These are phyloP conservation scores for Pseudogymnoascus sp. DNA, from an alignment of 2,329 filamentous ascomycete genomes.

Conservation along the genomic window DNA sequence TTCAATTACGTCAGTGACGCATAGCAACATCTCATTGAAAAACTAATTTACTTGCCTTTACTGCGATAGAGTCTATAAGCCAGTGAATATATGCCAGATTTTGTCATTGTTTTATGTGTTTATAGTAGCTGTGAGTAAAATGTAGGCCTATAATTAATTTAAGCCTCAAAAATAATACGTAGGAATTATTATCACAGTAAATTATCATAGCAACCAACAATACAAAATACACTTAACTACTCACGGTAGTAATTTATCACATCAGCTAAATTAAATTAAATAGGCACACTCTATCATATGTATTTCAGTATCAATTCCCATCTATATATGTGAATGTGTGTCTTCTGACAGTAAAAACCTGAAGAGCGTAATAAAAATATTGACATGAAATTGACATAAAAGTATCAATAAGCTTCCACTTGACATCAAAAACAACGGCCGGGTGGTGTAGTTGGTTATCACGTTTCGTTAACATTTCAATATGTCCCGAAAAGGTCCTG, in stretches of 20 bases:
- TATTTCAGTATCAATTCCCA: not conserved
- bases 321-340: not conserved
- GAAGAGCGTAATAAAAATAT: not conserved
- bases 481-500: not conserved
- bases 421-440: not conserved
- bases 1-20: not conserved
- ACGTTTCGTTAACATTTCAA: not conserved
- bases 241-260: not conserved
- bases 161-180: not conserved
- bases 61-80: not conserved
- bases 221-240: not conserved
- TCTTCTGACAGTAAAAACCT: not conserved
- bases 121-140: not conserved
- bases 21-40: not conserved
- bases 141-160: not conserved
- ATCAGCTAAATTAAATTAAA: not conserved
- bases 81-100: not conserved
- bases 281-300: not conserved
- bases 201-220: not conserved
- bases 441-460: slow-evolving; percentile 7
- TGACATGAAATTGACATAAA: not conserved
- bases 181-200: not conserved
- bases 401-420: not conserved
- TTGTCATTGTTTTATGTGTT: not conserved
- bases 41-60: not conserved